Percentiles rank a stretch among this genome's conserved stretches.
phyloP scores from a whole-genome alignment of 768 basidiomycete species.

The Lentinula boryana region DNA sequence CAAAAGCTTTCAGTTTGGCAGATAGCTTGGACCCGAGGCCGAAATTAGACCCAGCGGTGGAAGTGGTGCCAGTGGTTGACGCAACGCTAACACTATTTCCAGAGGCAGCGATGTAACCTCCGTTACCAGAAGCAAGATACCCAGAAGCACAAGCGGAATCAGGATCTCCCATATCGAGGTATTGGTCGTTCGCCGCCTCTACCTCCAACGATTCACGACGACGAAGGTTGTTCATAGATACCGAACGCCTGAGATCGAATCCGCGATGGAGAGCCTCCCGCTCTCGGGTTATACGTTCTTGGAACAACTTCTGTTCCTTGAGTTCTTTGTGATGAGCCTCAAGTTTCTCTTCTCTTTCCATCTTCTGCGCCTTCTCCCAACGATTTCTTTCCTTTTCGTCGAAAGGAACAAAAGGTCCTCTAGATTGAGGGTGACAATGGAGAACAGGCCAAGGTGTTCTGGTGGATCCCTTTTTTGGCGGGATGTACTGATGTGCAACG shows the following conservation, averaged over 20 bases:
- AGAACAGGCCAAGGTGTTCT: conserved; percentile 78
- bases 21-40: conserved; percentile 42
- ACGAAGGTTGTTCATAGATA: conserved; percentile 73
- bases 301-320: conserved; percentile 25
- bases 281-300: conserved; percentile 30
- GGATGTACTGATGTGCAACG: conserved; percentile 74
- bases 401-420: conserved; percentile 72
- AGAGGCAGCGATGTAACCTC: conserved; percentile 81
- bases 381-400: conserved; percentile 68
- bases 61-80: conserved; percentile 85
- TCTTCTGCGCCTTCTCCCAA: conserved; percentile 53
- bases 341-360: conserved; percentile 35
- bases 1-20: conserved; percentile 36
- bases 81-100: conserved; percentile 94
- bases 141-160: conserved; percentile 68
- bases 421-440: conserved; percentile 66
- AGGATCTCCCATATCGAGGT: conserved; percentile 30
- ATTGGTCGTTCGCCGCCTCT: conserved; percentile 37
- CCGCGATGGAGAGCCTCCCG: conserved; percentile 27
- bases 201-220: conserved; percentile 39
- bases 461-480: conserved; percentile 45
- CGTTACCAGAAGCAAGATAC: conserved; percentile 51
- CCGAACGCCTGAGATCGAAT: conserved; percentile 64
- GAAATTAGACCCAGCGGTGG: conserved; percentile 40
- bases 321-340: conserved; percentile 23